Conservation (phyloP, 352 stramenopile genomes). For the Phytopythium litorale region DNA sequence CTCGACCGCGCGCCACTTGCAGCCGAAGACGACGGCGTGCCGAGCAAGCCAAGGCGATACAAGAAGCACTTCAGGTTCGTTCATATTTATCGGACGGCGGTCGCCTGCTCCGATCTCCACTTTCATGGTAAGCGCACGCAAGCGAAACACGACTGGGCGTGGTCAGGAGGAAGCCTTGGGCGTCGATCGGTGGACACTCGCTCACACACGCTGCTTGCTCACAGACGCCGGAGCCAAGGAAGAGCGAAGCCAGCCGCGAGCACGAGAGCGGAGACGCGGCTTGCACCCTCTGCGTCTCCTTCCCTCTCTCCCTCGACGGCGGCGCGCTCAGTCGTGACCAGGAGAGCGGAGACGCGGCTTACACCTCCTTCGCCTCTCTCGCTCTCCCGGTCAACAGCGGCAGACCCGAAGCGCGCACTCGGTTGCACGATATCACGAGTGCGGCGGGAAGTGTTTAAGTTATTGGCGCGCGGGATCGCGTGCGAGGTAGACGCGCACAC, state of each 20-base stretch:
- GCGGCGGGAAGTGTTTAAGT: constrained; percentile 7
- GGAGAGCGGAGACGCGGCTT: not conserved
- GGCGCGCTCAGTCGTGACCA: not conserved
- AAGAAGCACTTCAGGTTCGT: constrained; percentile 31
- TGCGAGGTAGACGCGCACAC: constrained; percentile 9
- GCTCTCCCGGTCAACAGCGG: not conserved
- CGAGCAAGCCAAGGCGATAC: constrained; percentile 15
- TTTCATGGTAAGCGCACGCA: constrained; percentile 30
- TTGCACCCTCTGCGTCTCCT: too few species aligned
- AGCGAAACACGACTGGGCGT: not conserved
- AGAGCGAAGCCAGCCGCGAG: not conserved
- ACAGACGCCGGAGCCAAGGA: not conserved
- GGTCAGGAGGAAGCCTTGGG: not conserved
- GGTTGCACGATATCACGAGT: constrained; percentile 2
- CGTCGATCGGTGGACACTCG: not conserved
- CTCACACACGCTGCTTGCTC: not conserved
- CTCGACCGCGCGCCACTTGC: not conserved
- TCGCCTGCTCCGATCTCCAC: constrained; percentile 27
- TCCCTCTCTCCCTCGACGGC: too few species aligned
- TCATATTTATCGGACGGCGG: constrained; percentile 49
- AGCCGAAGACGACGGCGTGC: constrained; percentile 12
- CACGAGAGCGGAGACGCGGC: too few species aligned
- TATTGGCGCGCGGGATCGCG: constrained; percentile 5
- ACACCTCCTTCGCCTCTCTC: not conserved
- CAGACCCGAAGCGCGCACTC: not conserved